These are phyloP conservation scores for Helminthosporium solani DNA, from an alignment of 2,329 filamentous ascomycete species.

Conservation along the genomic window DNA sequence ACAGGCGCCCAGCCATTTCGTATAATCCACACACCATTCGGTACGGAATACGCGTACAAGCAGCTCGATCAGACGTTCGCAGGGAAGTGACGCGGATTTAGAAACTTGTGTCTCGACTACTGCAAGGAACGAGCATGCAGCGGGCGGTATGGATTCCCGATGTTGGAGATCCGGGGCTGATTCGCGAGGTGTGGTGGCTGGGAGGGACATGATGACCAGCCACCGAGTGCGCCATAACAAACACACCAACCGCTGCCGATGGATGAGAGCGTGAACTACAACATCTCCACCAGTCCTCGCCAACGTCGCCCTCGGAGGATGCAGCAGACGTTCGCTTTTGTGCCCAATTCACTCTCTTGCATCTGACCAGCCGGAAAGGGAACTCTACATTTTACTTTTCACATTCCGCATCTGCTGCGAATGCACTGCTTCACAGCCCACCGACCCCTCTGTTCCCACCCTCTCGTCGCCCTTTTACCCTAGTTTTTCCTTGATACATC, in stretches of 20 bases:
- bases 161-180: conserved; percentile 10
- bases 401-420: no score
- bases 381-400: no score
- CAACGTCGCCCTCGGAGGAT: no score
- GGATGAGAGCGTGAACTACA: no score
- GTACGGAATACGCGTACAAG: not conserved
- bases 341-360: conserved; percentile 9
- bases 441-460: conserved; percentile 18
- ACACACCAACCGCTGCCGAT: conserved; percentile 1
- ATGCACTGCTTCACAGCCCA: conserved; percentile 1
- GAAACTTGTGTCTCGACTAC: conserved; percentile 6
- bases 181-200: conserved; percentile 14
- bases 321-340: conserved; percentile 20
- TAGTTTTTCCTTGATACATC: no score
- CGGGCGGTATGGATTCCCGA: not conserved
- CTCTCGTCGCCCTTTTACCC: conserved; percentile 16
- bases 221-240: conserved; percentile 18
- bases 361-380: no score
- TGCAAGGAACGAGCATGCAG: conserved; percentile 16
- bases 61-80: not conserved
- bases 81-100: conserved; percentile 6
- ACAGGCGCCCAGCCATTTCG: no score
- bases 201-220: conserved; percentile 21
- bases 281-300: no score
- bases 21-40: not conserved